Percentiles rank a stretch among this genome's conserved stretches.
Conservation (phyloP, 2,329 filamentous ascomycete species). For the Colletotrichum paranaense region DNA sequence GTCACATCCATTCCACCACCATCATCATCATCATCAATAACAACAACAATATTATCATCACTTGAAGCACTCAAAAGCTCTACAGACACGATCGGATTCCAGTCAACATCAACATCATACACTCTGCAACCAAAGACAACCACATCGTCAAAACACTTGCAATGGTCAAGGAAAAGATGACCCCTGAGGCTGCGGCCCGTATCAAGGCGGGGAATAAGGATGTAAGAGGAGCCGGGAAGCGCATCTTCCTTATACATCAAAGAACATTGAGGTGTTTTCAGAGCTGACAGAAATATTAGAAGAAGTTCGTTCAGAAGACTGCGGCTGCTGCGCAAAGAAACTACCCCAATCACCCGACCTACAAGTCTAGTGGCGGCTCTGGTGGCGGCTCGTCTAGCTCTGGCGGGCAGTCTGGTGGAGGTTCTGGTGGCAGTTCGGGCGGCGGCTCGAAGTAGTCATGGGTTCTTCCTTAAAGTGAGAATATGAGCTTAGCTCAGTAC, state of each 20-base stretch:
- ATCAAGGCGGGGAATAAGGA: background rate
- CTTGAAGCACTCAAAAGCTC: too few species aligned
- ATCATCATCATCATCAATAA: too few species aligned
- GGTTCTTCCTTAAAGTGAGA: background rate
- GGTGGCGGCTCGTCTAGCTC: background rate
- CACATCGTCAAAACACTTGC: too few species aligned
- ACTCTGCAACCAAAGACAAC: too few species aligned
- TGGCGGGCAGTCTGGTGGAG: too few species aligned
- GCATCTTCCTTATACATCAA: background rate
- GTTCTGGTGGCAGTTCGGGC: background rate
- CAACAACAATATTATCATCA: too few species aligned
- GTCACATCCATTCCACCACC: too few species aligned
- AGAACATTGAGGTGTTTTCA: background rate
- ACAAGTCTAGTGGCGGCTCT: background rate
- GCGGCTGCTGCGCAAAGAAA: background rate
- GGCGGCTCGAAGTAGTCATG: background rate
- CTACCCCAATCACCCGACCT: background rate
- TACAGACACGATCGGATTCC: too few species aligned
- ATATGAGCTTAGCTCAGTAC: background rate
- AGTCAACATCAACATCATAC: too few species aligned
- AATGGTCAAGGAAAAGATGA: background rate
- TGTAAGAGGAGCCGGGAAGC: background rate
- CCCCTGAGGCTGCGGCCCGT: background rate
- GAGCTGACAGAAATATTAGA: background rate
- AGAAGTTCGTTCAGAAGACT: background rate